Evolutionary conservation across 495 filamentous ascomycete genomes (phyloP).

Genomic region (Neohortaea acidophila): DNA sequence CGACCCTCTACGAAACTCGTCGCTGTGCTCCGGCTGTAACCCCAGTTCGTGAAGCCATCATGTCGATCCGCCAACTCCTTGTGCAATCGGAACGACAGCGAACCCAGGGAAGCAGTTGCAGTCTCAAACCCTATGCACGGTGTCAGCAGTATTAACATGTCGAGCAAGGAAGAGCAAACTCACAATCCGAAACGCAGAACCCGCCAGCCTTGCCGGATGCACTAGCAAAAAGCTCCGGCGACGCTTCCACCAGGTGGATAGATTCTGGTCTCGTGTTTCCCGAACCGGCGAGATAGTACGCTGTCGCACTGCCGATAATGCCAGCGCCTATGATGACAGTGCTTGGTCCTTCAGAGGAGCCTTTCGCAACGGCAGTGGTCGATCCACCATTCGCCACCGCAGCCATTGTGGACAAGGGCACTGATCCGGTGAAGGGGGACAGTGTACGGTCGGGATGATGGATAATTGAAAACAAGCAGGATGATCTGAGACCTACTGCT

Average conservation of each 20-base stretch:
- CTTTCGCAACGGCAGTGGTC: too few species aligned
- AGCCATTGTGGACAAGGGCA: too few species aligned
- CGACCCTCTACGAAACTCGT: slow-evolving; percentile 34
- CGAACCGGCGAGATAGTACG: slow-evolving; percentile 53
- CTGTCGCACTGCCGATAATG: slow-evolving; percentile 66
- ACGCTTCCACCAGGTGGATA: slow-evolving; percentile 57
- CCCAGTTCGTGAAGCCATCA: slow-evolving; percentile 49
- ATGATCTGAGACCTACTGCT: too few species aligned
- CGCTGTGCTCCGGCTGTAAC: slow-evolving; percentile 48
- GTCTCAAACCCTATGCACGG: slow-evolving; percentile 27
- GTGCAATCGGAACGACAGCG: slow-evolving; percentile 56
- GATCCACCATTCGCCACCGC: too few species aligned
- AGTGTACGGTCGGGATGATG: too few species aligned
- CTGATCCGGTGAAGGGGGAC: too few species aligned
- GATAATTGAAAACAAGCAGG: too few species aligned
- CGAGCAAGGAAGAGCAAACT: slow-evolving; percentile 19
- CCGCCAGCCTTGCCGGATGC: slow-evolving; percentile 62
- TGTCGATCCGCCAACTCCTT: slow-evolving; percentile 40
- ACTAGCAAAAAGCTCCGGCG: slow-evolving; percentile 47
- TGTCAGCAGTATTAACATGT: slow-evolving; percentile 1
- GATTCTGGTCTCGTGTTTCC: slow-evolving; percentile 32
- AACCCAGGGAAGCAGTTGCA: slow-evolving; percentile 41
- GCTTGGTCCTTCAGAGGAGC: slow-evolving; percentile 8
- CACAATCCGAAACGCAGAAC: slow-evolving; percentile 59
- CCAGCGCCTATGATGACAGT: slow-evolving; percentile 66